Evolutionary conservation across 164 flowering plant species (phyloP).

Genomic region (Akebia trifoliata): DNA sequence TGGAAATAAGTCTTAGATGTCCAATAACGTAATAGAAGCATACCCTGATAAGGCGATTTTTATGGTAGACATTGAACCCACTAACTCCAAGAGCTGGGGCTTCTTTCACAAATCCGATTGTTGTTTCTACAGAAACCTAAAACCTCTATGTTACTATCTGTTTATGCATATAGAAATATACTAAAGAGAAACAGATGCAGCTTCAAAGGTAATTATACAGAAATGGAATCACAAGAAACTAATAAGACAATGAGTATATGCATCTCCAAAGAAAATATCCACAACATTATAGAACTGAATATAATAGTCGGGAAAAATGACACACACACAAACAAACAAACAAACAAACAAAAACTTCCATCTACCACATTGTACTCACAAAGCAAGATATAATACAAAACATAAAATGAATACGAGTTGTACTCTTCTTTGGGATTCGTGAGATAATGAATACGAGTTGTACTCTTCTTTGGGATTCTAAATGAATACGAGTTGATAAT

Average conservation of each 20-base stretch:
- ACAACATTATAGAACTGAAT: not conserved
- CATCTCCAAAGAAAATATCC: not conserved
- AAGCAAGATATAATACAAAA: too few species aligned
- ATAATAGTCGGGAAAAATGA: not conserved
- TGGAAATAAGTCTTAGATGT: too few species aligned
- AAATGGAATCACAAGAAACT: not conserved
- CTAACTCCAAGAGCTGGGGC: constrained; percentile 50
- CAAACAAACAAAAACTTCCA: too few species aligned
- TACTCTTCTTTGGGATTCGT: too few species aligned
- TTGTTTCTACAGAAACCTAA: constrained; percentile 59
- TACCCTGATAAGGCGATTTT: constrained; percentile 94
- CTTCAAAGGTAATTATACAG: not conserved
- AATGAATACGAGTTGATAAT: too few species aligned
- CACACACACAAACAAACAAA: not conserved
- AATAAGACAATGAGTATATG: not conserved
- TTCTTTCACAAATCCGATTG: constrained; percentile 79
- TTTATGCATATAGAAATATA: not conserved
- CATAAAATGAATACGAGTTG: too few species aligned
- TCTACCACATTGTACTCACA: too few species aligned
- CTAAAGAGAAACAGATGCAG: not conserved
- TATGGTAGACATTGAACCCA: constrained; percentile 89
- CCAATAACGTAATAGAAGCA: constrained; percentile 6
- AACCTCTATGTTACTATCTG: not conserved
- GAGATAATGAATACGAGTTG: too few species aligned
- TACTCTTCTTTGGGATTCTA: too few species aligned